Conservation (phyloP, 345 rosid species). For the Populus alba region DNA sequence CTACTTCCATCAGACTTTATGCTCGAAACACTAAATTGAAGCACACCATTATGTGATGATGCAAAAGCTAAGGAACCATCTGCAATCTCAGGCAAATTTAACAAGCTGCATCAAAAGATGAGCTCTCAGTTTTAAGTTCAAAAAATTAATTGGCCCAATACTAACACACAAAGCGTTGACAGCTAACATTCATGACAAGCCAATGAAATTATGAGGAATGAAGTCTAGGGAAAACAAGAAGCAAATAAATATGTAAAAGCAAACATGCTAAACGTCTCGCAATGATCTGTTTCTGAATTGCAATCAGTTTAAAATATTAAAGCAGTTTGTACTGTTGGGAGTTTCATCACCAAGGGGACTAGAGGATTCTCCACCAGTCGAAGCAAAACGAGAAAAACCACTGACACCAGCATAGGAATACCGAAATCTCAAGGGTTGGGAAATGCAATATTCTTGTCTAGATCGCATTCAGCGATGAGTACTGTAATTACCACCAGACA, state of each 20-base stretch:
- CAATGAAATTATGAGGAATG: neutral
- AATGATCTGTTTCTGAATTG: neutral
- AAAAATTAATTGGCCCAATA: neutral
- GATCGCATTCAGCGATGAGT: neutral
- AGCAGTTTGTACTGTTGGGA: neutral
- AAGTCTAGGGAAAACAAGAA: neutral
- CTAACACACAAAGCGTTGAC: neutral
- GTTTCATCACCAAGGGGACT: neutral
- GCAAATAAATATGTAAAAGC: neutral
- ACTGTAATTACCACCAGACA: too few relatives aligned
- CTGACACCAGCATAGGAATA: too few relatives aligned
- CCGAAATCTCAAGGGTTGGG: neutral
- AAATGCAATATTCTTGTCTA: neutral
- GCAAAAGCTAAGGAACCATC: slow-evolving; percentile 25
- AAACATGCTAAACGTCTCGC: neutral
- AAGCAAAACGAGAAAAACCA: neutral
- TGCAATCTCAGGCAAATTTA: slow-evolving; percentile 64
- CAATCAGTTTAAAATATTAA: neutral
- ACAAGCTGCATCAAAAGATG: slow-evolving; percentile 62
- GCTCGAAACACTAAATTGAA: slow-evolving; percentile 20
- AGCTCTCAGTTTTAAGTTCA: slow-evolving; percentile 36
- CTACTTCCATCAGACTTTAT: slow-evolving; percentile 27
- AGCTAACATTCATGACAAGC: neutral
- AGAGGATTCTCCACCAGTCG: neutral
- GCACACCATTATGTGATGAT: slow-evolving; percentile 12